phyloP scores from a whole-genome alignment of 2,329 filamentous ascomycete genomes.

The Fusarium begoniae region DNA sequence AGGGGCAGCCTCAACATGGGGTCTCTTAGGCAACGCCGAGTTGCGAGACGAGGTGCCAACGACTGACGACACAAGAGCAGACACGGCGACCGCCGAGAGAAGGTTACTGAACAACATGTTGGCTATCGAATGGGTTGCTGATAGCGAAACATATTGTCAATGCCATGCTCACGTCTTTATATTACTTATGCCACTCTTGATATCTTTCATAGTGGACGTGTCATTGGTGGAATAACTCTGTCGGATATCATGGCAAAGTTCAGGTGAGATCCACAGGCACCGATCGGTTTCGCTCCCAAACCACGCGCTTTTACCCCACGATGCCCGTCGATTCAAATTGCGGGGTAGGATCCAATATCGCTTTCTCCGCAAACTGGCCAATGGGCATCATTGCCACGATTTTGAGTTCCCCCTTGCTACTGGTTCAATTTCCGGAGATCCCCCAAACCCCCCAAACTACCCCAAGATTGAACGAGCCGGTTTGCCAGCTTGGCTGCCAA shows the following conservation, averaged over 20 bases:
- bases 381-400: neutral
- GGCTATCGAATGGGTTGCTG: too few species aligned
- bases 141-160: neutral
- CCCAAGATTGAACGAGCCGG: neutral
- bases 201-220: too few species aligned
- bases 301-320: neutral
- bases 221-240: neutral
- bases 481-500: neutral
- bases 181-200: neutral
- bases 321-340: neutral
- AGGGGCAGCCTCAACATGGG: slow-evolving; percentile 27
- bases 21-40: slow-evolving; percentile 23
- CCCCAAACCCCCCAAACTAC: neutral
- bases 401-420: neutral
- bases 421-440: neutral
- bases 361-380: neutral
- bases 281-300: neutral
- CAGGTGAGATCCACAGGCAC: neutral
- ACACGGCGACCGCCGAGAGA: slow-evolving; percentile 15
- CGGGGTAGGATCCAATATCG: neutral
- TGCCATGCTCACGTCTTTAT: neutral
- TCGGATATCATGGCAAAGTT: neutral
- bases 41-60: neutral
- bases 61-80: slow-evolving; percentile 19
- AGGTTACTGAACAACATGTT: slow-evolving; percentile 19